Evolutionary conservation across 2,329 filamentous ascomycete species (phyloP), one percentile per base, ranked within the genome.

Genomic region (Aspergillus sp.): DNA sequence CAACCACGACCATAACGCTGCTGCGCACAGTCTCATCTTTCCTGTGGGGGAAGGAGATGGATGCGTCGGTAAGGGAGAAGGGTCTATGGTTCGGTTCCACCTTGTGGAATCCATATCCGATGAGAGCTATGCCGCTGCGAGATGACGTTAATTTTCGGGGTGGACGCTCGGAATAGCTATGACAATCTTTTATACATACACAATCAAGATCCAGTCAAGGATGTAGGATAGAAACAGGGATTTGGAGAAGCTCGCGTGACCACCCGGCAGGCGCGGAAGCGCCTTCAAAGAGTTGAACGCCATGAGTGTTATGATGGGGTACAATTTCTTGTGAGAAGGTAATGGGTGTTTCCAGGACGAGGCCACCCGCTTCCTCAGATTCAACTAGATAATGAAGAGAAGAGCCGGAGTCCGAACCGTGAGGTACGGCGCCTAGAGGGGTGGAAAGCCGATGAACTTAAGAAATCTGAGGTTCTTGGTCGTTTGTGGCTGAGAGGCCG

Each of bases 31-130:
- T 92, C 70, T 97, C 91, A 23, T 89, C 72, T 13, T 84, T 80
- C 54, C 85, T 85, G 69, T 85, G 88, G 0, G 93, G 93, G 69
- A 90, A 96, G 19, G 91, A 91, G 71, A 97, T 96, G 64, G 86
- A 85, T 23, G 89, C 86, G 71, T 97, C 89, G 65, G 87, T 81
- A 7, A 92, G 83, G 38, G 86, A 88, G 75, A 95, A 94, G 0
- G 89, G 88, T 41, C 88, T 83, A 68, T 87, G 86, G 70, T 88
- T 91, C 0, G 91, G 90, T 0, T 82, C 80, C 55, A 88, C 78
- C 50, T 80, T 79, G 62, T 85, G 85, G 67, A 91, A 83, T 7
- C 83, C 81, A 59, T 80, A 84, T 59, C 88, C 88, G 43, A 90
- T 78, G 15, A 81, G 82, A 28, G 83, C 87, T 23, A 87, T 84